Evolutionary conservation across 176 grass and related monocot genomes (phyloP), one percentile per base, ranked within the genome.

Genomic region (Rhynchospora pubera): DNA sequence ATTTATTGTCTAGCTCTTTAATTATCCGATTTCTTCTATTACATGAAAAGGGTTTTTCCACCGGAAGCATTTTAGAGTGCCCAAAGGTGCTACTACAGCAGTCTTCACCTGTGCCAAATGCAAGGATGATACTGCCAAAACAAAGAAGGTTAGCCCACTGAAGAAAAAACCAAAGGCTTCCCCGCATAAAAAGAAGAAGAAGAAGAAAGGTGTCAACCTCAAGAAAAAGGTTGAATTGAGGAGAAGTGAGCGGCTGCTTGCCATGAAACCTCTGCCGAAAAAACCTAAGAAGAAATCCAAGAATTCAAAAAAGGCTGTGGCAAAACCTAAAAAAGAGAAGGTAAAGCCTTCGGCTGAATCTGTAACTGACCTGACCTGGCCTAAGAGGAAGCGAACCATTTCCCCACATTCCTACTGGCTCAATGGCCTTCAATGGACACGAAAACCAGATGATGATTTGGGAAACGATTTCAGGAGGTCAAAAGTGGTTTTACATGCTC

Each of bases 31-130:
- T 80, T 82, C 48, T 77, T 80, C n/a, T 76, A 55, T 50, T 55
- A 47, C 5, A 39, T 84, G 42, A 64, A 86, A 93, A 99, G 97
- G 89, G n/a, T 84, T 85, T 88, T 99, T 99, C 85, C 97, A 99
- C 85, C 87, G 74, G 81, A 99, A 87, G 73, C 97, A 99, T 93
- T 95, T 95, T 82, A 99, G 87, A 66, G 82, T 96, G 70, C 87
- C 97, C 73, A 93, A 72, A 87, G 87, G 86, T 89, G 87, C 84
- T 66, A 19, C 53, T 23, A 46, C 73, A 87, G 34, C 84, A 10
- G 57, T 89, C 85, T 99, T 91, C 69, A 90, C 87, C 75, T 99
- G 97, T 80, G 84, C 86, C 79, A 90, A 91, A 90, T 99, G 97
- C 86, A 89, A 91, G 42, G 83, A 73, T 79, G 90, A 91, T 86